Conservation (phyloP, 208 protist genomes). For the Crithidia mellificae region DNA sequence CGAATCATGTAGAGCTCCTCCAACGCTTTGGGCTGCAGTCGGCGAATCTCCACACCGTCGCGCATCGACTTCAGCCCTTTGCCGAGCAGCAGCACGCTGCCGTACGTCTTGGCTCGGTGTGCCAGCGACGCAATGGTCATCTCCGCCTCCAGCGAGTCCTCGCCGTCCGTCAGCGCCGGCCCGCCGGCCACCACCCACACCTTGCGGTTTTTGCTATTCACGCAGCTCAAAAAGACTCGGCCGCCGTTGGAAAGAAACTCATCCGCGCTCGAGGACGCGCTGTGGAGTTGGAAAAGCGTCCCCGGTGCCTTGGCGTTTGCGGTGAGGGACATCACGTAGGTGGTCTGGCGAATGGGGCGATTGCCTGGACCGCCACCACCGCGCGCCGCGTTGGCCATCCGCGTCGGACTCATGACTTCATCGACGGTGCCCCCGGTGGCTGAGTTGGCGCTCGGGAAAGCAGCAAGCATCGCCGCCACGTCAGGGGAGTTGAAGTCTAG, state of each 20-base stretch:
- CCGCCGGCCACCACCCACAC: conserved; percentile 50
- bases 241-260: conserved; percentile 43
- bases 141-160: conserved; percentile 17
- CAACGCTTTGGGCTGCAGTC: conserved; percentile 36
- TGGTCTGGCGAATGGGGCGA: conserved; percentile 6
- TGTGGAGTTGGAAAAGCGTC: conserved; percentile 44
- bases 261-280: conserved; percentile 19
- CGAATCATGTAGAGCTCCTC: conserved; percentile 54
- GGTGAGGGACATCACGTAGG: conserved; percentile 38
- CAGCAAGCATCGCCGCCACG: neutral
- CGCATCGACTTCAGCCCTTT: conserved; percentile 43
- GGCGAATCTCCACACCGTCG: conserved; percentile 47
- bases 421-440: neutral
- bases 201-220: conserved; percentile 29
- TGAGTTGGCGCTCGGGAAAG: neutral
- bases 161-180: conserved; percentile 6
- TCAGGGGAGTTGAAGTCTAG: neutral
- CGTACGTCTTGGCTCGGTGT: conserved; percentile 14
- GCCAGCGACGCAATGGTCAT: conserved; percentile 40
- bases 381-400: neutral
- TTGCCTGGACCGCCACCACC: neutral
- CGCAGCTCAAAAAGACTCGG: conserved; percentile 44
- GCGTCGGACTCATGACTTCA: conserved; percentile 1
- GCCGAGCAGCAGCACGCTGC: conserved; percentile 31
- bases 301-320: conserved; percentile 28